A percentile compares a stretch with the other conserved stretches of the same genome.
Conservation (phyloP, 805 yeast genomes). For the Dipodascus geniculatus region DNA sequence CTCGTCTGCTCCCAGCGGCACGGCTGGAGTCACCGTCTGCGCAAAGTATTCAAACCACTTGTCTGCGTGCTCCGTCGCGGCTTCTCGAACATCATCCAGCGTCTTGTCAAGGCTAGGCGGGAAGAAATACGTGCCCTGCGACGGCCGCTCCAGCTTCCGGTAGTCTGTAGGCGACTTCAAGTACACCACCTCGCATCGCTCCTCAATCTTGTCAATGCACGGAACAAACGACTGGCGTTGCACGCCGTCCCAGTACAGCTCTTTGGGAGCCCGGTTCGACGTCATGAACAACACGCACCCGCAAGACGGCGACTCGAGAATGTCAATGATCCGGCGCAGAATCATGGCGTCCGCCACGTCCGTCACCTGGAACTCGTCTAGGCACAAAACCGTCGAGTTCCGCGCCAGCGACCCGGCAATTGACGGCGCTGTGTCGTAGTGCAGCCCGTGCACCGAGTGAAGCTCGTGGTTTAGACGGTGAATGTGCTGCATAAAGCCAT, state of each 20-base stretch:
- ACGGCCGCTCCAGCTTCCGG: slow-evolving; percentile 75
- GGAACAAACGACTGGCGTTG: slow-evolving; percentile 90
- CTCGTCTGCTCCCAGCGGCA: background rate
- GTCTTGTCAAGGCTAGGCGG: slow-evolving; percentile 52
- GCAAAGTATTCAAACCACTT: slow-evolving; percentile 75
- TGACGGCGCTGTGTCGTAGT: slow-evolving; percentile 71
- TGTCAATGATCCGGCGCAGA: slow-evolving; percentile 58
- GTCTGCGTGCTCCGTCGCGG: slow-evolving; percentile 50
- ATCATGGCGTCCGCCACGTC: slow-evolving; percentile 99
- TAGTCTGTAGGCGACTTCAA: slow-evolving; percentile 91
- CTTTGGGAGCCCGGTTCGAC: slow-evolving; percentile 91
- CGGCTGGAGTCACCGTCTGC: slow-evolving; percentile 37
- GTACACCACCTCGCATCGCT: slow-evolving; percentile 61
- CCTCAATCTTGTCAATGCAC: slow-evolving; percentile 70
- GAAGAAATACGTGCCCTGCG: slow-evolving; percentile 63
- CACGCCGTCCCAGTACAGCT: slow-evolving; percentile 83
- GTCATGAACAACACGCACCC: slow-evolving; percentile 89
- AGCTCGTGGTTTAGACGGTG: slow-evolving; percentile 81
- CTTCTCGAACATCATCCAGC: slow-evolving; percentile 38
- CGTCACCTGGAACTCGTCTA: slow-evolving; percentile 96
- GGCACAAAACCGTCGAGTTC: slow-evolving; percentile 68
- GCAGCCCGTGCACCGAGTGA: slow-evolving; percentile 50
- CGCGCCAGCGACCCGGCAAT: slow-evolving; percentile 76
- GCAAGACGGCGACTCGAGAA: slow-evolving; percentile 44
- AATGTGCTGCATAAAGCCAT: slow-evolving; percentile 90